Conservation (phyloP, 2,329 filamentous ascomycete genomes). For the Rutstroemia sp. region DNA sequence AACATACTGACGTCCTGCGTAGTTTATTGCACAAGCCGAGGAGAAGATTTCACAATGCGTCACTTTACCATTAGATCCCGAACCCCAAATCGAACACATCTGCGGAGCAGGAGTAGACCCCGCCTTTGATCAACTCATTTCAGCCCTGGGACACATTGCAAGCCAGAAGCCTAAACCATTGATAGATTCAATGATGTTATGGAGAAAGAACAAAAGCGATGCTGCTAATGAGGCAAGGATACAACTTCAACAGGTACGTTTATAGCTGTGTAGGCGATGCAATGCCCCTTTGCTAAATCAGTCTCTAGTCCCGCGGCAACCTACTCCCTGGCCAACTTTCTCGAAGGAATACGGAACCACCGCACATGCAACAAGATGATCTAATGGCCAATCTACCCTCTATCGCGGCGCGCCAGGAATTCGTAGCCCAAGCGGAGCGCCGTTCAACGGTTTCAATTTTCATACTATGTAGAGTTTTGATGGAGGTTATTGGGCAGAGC, state of each 20-base stretch:
- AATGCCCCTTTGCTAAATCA: slow-evolving; percentile 3
- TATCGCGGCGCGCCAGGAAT: slow-evolving; percentile 52
- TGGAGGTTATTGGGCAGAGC: slow-evolving; percentile 91
- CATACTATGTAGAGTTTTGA: slow-evolving; percentile 84
- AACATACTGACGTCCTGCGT: slow-evolving; percentile 25
- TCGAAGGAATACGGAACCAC: slow-evolving; percentile 68
- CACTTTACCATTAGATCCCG: slow-evolving; percentile 67
- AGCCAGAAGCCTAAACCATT: slow-evolving; percentile 89
- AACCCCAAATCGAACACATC: slow-evolving; percentile 79
- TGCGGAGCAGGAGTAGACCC: slow-evolving; percentile 86
- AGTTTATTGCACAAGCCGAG: slow-evolving; percentile 95
- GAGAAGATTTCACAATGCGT: slow-evolving; percentile 90
- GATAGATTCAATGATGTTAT: slow-evolving; percentile 96
- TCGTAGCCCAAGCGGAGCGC: slow-evolving; percentile 73
- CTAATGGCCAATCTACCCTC: slow-evolving; percentile 18
- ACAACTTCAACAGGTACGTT: slow-evolving; percentile 44
- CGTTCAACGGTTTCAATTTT: slow-evolving; percentile 93
- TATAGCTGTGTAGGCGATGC: not conserved
- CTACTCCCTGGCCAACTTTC: slow-evolving; percentile 35
- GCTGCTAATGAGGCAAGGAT: slow-evolving; percentile 63
- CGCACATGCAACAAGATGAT: slow-evolving; percentile 18
- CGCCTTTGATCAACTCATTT: slow-evolving; percentile 88
- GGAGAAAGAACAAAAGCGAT: slow-evolving; percentile 94
- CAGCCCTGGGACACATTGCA: slow-evolving; percentile 88
- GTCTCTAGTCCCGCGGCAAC: slow-evolving; percentile 18